phyloP scores from a whole-genome alignment of 768 basidiomycete species.

The Cytidiella melzeri region DNA sequence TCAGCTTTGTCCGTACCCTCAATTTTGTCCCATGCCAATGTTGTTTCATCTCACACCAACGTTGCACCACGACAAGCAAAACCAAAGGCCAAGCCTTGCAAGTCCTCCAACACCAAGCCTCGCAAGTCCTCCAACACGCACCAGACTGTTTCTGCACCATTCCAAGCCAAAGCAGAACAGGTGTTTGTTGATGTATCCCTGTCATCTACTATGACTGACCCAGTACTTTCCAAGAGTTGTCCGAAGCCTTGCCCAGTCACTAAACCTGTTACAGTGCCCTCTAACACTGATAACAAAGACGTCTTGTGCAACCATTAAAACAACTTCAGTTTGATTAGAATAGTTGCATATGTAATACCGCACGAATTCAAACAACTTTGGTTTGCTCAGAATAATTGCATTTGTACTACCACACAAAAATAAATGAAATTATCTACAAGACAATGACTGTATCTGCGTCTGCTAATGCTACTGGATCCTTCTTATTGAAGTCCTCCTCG shows the following conservation, averaged over 20 bases:
- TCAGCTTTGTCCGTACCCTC: too few species aligned
- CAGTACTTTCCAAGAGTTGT: neutral
- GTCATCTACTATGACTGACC: neutral
- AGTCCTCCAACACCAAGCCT: too few species aligned
- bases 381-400: too few species aligned
- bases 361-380: too few species aligned
- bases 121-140: neutral
- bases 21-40: too few species aligned
- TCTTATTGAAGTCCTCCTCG: neutral
- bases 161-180: neutral
- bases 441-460: too few species aligned
- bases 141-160: neutral
- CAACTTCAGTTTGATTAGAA: neutral
- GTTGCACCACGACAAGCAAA: neutral
- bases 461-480: too few species aligned
- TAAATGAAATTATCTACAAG: neutral
- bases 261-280: neutral
- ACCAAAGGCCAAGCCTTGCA: neutral
- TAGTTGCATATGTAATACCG: neutral
- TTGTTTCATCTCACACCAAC: neutral
- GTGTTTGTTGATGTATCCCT: neutral
- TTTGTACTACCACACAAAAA: too few species aligned
- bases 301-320: neutral
- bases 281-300: neutral
- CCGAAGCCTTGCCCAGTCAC: neutral